Conservation (phyloP, 2,329 filamentous ascomycete genomes). For the Fusarium bulbicola region DNA sequence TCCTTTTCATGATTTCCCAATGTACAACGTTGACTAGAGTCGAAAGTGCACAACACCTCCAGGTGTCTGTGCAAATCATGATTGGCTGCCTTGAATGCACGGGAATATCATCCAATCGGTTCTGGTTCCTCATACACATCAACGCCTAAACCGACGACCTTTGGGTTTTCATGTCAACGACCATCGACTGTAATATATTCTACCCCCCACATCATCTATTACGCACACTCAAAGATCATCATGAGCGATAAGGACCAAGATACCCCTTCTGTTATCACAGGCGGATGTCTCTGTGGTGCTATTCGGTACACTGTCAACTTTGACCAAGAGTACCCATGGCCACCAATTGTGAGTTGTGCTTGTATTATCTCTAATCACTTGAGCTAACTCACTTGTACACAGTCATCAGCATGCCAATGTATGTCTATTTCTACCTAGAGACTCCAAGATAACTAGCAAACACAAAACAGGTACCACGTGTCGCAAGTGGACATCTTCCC, state of each 20-base stretch:
- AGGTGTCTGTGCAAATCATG: neutral
- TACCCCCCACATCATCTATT: neutral
- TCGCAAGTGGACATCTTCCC: conserved; percentile 27
- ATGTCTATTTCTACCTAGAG: neutral
- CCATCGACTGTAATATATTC: neutral
- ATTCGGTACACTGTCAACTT: conserved; percentile 17
- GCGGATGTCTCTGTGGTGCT: conserved; percentile 17
- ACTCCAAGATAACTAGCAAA: neutral
- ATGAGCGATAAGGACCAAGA: neutral
- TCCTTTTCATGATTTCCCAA: neutral
- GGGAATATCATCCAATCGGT: neutral
- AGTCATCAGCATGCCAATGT: conserved; percentile 29
- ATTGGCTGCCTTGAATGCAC: neutral
- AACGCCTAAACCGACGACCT: neutral
- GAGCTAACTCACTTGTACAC: neutral
- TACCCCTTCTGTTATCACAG: neutral
- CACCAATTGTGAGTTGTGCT: neutral
- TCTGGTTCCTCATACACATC: neutral
- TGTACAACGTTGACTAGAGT: neutral
- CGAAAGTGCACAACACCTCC: neutral
- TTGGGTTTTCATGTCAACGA: neutral
- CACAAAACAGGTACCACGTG: conserved; percentile 21
- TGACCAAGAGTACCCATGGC: neutral
- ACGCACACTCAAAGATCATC: no score
- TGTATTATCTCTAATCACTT: neutral